Conservation (phyloP, 768 basidiomycete genomes). For the Termitomyces heimii region DNA sequence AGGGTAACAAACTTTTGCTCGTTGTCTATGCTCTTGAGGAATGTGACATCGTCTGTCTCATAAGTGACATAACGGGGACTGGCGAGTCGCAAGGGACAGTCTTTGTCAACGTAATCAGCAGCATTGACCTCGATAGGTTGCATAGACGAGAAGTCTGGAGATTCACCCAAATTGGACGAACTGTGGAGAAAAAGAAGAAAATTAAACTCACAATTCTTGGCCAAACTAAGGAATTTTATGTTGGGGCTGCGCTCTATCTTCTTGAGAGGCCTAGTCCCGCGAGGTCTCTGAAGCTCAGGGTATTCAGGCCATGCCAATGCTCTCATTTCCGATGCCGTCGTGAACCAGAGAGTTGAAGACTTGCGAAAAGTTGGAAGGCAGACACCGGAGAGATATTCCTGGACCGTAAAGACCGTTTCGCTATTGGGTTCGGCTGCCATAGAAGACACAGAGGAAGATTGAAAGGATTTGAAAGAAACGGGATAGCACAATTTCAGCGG, state of each 20-base stretch:
- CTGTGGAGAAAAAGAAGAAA: not conserved
- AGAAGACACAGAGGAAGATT: not conserved
- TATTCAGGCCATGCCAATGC: conserved; percentile 14
- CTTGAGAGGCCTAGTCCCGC: conserved; percentile 5
- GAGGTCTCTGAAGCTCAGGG: conserved; percentile 9
- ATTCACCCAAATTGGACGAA: not conserved
- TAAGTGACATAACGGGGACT: conserved; percentile 11
- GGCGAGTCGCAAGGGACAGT: conserved; percentile 12
- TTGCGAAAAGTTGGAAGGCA: conserved; percentile 11
- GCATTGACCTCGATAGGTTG: conserved; percentile 4
- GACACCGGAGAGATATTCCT: conserved; percentile 8
- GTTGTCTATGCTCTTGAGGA: conserved; percentile 14
- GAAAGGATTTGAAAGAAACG: not conserved
- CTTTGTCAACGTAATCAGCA: conserved; percentile 2
- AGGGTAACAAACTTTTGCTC: conserved; percentile 12
- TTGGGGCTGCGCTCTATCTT: conserved; percentile 2
- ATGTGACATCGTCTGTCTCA: conserved; percentile 10
- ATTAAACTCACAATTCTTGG: conserved; percentile 1
- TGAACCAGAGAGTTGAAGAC: not conserved
- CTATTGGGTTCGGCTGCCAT: not conserved
- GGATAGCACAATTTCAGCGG: not conserved
- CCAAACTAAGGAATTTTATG: conserved; percentile 2
- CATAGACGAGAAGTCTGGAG: not conserved
- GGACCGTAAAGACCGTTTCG: conserved; percentile 5
- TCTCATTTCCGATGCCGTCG: not conserved